Evolutionary conservation across 129 eudicot genomes (phyloP).

Genomic region (Flaveria ramosissima): DNA sequence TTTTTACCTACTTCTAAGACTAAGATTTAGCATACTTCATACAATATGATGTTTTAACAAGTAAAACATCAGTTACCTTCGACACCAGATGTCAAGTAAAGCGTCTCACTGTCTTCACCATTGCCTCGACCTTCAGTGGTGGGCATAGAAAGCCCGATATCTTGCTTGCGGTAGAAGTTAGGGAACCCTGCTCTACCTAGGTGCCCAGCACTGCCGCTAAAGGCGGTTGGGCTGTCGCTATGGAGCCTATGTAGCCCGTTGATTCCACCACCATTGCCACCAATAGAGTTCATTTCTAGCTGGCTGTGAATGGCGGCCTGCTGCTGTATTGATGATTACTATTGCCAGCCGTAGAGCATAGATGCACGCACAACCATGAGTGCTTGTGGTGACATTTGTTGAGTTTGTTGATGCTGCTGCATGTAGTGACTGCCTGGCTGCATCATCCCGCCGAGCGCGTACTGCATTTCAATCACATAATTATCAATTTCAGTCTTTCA

Average conservation of each 20-base stretch:
- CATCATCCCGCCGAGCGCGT: conserved; percentile 50
- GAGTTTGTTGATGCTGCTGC: conserved; percentile 72
- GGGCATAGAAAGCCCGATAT: conserved; percentile 36
- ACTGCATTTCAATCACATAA: conserved; percentile 41
- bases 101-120: conserved; percentile 57
- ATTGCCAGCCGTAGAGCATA: conserved; percentile 68
- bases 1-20: conserved; percentile 27
- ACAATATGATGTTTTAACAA: not conserved
- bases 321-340: conserved; percentile 59
- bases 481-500: not conserved
- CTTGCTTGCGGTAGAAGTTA: conserved; percentile 55
- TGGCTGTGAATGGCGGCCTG: conserved; percentile 60
- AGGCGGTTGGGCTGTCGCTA: conserved; percentile 38
- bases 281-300: conserved; percentile 61
- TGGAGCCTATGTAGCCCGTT: conserved; percentile 63
- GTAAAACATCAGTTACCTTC: conserved; percentile 48
- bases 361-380: conserved; percentile 71
- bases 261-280: conserved; percentile 42
- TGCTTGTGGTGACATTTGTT: conserved; percentile 64
- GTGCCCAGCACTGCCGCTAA: conserved; percentile 35
- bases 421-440: conserved; percentile 72
- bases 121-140: conserved; percentile 41
- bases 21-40: conserved; percentile 20
- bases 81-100: conserved; percentile 57
- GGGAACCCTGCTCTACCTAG: conserved; percentile 52